Evolutionary conservation across 2,329 filamentous ascomycete genomes (phyloP), one percentile per base, ranked within the genome.

Genomic region (Leptographium wingfieldii): DNA sequence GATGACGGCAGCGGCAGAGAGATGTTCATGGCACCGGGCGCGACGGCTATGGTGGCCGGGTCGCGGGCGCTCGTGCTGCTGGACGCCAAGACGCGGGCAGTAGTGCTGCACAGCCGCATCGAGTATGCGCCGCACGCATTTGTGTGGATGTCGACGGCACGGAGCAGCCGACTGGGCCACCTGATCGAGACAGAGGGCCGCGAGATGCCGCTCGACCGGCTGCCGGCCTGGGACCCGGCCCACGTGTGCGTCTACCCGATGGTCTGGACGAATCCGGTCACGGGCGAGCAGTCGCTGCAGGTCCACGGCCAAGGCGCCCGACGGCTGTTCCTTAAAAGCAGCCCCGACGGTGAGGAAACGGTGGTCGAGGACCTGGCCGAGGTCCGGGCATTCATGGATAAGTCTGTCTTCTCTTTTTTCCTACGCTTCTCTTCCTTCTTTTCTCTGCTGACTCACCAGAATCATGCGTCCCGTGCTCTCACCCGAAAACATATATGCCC

Each of bases 51-150:
- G 66, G 67, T 72, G 14, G 68, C 63, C 3, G 62, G 65, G 22
- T 63, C 61, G 35, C 64, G 60, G 1, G 64, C 64, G 2, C 68
- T 61, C 61, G 64, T 65, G n/a, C 60, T 71, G 27, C 59, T 71
- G 19, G 65, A 67, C 57, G 65, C 64, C 2, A 69, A 69, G 60
- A 60, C 65, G 57, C 65, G 65, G 33, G 58, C 66, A 2, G 65
- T 67, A 1, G 70, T 67, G 1, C 61, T 69, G 52, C 62, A 72
- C 60, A 70, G 67, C 63, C 66, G 66, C 53, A 70, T 72, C 58
- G 70, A 72, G 60, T 71, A 72, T 58, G 70, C 69, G 11, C 70
- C 71, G 6, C 69, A 72, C 57, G 68, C 69, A 2, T 72, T 73
- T 64, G 68, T 69, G 57, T 73, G 71, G 70, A 72, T 72, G 69